Percentiles rank a stretch among this genome's conserved stretches.
phyloP scores from a whole-genome alignment of 2,329 filamentous ascomycete species.

The Cladophialophora psammophila region DNA sequence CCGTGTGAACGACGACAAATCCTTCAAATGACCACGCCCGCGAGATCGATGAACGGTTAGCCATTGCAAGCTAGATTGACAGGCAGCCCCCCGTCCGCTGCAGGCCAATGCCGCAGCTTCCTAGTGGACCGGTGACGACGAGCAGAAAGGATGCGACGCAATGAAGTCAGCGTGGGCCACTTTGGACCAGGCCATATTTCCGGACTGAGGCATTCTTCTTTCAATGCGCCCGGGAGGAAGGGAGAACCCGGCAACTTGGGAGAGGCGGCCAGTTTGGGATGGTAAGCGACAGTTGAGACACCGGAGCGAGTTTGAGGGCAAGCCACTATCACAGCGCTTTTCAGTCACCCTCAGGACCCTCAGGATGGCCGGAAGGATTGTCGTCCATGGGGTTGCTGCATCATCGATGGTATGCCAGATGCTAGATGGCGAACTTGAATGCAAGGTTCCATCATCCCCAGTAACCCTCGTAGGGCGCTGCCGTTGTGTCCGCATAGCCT shows the following conservation, averaged over 20 bases:
- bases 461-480: neutral
- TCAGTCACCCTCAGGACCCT: constrained; percentile 1
- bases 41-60: constrained; percentile 25
- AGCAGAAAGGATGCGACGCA: constrained; percentile 32
- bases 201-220: constrained; percentile 21
- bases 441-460: constrained; percentile 24
- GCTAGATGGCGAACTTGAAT: constrained; percentile 11
- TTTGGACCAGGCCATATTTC: constrained; percentile 15
- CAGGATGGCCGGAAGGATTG: constrained; percentile 17
- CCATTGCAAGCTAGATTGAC: constrained; percentile 32
- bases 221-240: constrained; percentile 14
- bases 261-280: constrained; percentile 16
- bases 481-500: neutral
- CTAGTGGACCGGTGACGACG: constrained; percentile 23
- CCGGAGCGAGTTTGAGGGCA: constrained; percentile 10
- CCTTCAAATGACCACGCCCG: constrained; percentile 31
- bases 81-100: constrained; percentile 23
- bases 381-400: constrained; percentile 13
- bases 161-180: constrained; percentile 36
- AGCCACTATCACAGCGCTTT: constrained; percentile 26
- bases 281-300: constrained; percentile 22
- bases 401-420: constrained; percentile 5
- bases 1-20: constrained; percentile 9
- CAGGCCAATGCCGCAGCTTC: constrained; percentile 30
- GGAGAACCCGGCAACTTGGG: constrained; percentile 12